Conservation (phyloP, 192 early-diverging fungal genomes). For the Dissophora globulifera region DNA sequence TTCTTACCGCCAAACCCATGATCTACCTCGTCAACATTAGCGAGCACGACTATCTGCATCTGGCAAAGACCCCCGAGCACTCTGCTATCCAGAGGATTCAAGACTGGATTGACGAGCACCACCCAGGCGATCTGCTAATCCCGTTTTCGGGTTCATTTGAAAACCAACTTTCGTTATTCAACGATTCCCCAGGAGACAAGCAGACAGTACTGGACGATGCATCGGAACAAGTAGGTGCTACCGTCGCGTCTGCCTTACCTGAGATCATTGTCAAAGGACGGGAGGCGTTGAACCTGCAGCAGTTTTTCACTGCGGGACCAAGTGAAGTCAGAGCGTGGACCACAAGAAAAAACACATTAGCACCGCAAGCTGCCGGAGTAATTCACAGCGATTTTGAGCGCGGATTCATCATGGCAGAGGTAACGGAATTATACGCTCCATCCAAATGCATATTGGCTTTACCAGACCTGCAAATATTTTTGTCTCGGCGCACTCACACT, state of each 20-base stretch:
- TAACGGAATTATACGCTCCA: no score
- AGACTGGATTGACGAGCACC: constrained; percentile 75
- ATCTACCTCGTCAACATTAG: constrained; percentile 78
- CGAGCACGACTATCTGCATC: constrained; percentile 71
- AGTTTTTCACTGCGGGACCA: constrained; percentile 82
- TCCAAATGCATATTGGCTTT: no score
- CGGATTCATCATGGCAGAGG: constrained; percentile 84
- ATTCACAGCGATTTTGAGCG: constrained; percentile 80
- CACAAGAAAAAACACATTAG: constrained; percentile 68
- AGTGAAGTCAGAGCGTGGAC: constrained; percentile 87
- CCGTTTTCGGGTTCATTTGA: constrained; percentile 73
- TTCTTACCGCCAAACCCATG: constrained; percentile 85
- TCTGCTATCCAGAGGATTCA: constrained; percentile 68
- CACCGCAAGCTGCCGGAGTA: constrained; percentile 75
- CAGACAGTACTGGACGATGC: constrained; percentile 70
- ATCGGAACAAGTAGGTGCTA: constrained; percentile 35
- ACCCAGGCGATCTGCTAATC: constrained; percentile 74
- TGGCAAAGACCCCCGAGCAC: constrained; percentile 15
- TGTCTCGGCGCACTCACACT: no score
- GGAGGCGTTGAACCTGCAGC: constrained; percentile 72
- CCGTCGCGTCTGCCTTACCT: constrained; percentile 63
- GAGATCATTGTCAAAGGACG: constrained; percentile 77
- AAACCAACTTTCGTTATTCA: constrained; percentile 48
- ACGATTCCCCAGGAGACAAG: constrained; percentile 58
- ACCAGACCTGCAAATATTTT: background rate